Conservation (phyloP, 2,329 filamentous ascomycete species). For the Trichoderma cornu-damae region DNA sequence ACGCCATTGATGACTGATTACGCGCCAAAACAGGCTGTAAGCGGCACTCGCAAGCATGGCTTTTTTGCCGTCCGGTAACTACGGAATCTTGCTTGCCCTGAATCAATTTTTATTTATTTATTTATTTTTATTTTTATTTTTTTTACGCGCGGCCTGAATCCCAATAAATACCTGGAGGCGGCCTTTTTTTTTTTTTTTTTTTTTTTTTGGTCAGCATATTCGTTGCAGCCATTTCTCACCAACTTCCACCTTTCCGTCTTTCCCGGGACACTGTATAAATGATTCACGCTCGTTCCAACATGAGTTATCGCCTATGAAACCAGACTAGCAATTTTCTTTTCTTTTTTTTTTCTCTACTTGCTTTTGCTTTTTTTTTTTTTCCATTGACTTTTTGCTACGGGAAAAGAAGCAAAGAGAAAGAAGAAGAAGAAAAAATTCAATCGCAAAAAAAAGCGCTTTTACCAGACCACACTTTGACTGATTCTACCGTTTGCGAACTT, state of each 20-base stretch:
- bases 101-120: neutral
- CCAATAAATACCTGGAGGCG: conserved; percentile 15
- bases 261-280: neutral
- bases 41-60: conserved; percentile 7
- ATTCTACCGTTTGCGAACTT: too few species aligned
- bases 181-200: too few species aligned
- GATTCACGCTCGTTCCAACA: conserved; percentile 5
- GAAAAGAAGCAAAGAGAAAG: neutral
- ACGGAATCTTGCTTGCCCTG: conserved; percentile 12
- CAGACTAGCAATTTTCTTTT: neutral
- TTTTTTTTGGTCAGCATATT: neutral
- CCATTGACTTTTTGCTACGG: neutral
- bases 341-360: neutral
- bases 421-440: neutral
- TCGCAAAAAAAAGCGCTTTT: too few species aligned
- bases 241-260: too few species aligned
- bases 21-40: neutral
- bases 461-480: too few species aligned
- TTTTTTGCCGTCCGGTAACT: conserved; percentile 4
- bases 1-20: conserved; percentile 3
- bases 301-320: conserved; percentile 4
- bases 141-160: conserved; percentile 15
- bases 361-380: neutral
- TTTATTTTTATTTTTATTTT: neutral
- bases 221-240: neutral